A percentile compares a stretch with the other conserved stretches of the same genome.
phyloP scores from a whole-genome alignment of 495 filamentous ascomycete genomes.

The Talaromyces adpressus region DNA sequence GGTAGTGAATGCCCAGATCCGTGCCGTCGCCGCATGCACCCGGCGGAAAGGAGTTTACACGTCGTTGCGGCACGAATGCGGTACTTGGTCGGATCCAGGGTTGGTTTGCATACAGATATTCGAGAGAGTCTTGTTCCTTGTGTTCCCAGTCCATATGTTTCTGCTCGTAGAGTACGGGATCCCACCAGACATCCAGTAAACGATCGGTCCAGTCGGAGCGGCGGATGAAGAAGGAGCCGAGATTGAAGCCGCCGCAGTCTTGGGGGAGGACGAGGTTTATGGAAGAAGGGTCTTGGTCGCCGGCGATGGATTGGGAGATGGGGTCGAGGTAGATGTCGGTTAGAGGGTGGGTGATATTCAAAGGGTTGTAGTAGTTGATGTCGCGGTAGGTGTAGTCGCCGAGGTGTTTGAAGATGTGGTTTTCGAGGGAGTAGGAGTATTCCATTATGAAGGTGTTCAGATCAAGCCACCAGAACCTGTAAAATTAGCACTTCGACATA shows the following conservation, averaged over 20 bases:
- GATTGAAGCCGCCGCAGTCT: constrained; percentile 93
- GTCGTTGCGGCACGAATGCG: constrained; percentile 85
- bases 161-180: constrained; percentile 95
- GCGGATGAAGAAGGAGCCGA: constrained; percentile 89
- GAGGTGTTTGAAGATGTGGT: constrained; percentile 81
- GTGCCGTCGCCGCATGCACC: constrained; percentile 79
- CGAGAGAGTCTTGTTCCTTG: constrained; percentile 93
- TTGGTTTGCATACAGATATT: constrained; percentile 85
- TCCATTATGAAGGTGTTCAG: constrained; percentile 99
- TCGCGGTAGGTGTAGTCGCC: constrained; percentile 78
- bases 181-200: constrained; percentile 96
- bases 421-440: constrained; percentile 80
- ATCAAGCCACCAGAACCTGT: constrained; percentile 98
- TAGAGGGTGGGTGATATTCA: constrained; percentile 85
- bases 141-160: constrained; percentile 99
- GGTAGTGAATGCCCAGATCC: constrained; percentile 76
- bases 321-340: constrained; percentile 67
- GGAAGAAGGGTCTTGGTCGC: constrained; percentile 64
- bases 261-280: constrained; percentile 87
- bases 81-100: constrained; percentile 88
- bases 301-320: constrained; percentile 58
- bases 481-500: background rate
- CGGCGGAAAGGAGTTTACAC: constrained; percentile 87
- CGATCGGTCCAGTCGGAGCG: constrained; percentile 86
- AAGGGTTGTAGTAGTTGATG: constrained; percentile 91